phyloP scores from a whole-genome alignment of 2,329 filamentous ascomycete genomes.

The Chrysoporthe austroafricana region DNA sequence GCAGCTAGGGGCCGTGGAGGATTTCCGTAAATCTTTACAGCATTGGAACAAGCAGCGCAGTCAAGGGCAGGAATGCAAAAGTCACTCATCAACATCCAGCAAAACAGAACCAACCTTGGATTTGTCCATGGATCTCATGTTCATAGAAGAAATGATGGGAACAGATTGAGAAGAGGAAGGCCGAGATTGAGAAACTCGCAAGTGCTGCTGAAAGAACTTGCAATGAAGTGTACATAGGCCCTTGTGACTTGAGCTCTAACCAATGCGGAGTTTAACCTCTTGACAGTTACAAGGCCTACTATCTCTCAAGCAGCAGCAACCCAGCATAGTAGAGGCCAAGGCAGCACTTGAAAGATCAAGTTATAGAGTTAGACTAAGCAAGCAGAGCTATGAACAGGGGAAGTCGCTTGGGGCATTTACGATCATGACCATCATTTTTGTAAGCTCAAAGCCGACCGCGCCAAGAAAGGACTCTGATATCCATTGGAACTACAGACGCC shows the following conservation, averaged over 20 bases:
- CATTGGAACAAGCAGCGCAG: slow-evolving; percentile 4
- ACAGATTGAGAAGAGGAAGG: slow-evolving; percentile 9
- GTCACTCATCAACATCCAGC: no score
- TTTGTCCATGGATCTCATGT: not conserved
- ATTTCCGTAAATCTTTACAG: slow-evolving; percentile 11
- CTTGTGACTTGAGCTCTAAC: not conserved
- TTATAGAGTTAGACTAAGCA: slow-evolving; percentile 11
- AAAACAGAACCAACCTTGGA: no score
- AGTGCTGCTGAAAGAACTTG: slow-evolving; percentile 11
- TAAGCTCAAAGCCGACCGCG: slow-evolving; percentile 32
- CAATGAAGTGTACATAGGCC: not conserved
- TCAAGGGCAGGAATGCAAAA: not conserved
- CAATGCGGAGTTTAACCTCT: rapidly evolving
- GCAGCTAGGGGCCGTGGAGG: slow-evolving; percentile 16
- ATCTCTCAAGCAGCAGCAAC: slow-evolving; percentile 25
- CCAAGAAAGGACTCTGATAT: not conserved
- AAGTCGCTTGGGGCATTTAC: slow-evolving; percentile 24
- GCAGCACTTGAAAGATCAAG: slow-evolving; percentile 9
- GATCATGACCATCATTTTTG: slow-evolving; percentile 31
- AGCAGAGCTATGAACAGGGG: slow-evolving; percentile 5
- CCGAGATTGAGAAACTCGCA: slow-evolving; percentile 17
- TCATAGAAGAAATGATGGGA: slow-evolving; percentile 15
- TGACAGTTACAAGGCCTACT: slow-evolving; percentile 19
- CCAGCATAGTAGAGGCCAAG: slow-evolving; percentile 20
- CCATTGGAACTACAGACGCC: not conserved